phyloP scores from a whole-genome alignment of 2,329 filamentous ascomycete species.

The Bisporella sp. region DNA sequence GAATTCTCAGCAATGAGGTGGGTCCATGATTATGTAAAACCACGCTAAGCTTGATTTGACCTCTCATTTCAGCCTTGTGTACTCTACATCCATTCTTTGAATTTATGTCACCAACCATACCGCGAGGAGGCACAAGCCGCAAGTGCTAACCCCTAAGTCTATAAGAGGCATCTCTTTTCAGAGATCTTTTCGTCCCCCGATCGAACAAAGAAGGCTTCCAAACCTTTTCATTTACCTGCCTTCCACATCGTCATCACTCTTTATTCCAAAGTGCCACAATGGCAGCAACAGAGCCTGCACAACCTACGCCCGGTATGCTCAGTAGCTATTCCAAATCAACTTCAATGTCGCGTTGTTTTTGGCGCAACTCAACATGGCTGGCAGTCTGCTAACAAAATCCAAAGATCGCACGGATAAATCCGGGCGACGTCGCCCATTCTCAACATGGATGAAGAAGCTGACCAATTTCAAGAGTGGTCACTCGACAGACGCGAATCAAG shows the following conservation, averaged over 20 bases:
- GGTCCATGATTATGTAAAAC: no score
- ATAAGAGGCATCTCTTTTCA: no score
- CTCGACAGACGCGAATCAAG: constrained; percentile 44
- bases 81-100: no score
- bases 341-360: background rate
- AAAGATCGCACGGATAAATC: constrained; percentile 57
- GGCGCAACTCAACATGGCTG: constrained; percentile 1
- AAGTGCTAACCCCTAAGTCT: no score
- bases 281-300: constrained; percentile 32
- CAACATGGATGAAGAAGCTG: constrained; percentile 90
- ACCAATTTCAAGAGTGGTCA: constrained; percentile 72
- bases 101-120: no score
- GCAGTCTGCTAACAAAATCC: constrained; percentile 20
- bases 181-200: no score
- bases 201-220: no score
- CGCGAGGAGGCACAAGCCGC: no score
- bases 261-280: constrained; percentile 17
- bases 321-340: background rate
- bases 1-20: no score
- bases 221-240: no score
- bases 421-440: constrained; percentile 76
- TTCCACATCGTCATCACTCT: background rate
- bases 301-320: constrained; percentile 37
- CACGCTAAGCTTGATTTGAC: no score
- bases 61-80: no score